Evolutionary conservation across 768 basidiomycete species (phyloP).

Genomic region (Suillus occidentalis): DNA sequence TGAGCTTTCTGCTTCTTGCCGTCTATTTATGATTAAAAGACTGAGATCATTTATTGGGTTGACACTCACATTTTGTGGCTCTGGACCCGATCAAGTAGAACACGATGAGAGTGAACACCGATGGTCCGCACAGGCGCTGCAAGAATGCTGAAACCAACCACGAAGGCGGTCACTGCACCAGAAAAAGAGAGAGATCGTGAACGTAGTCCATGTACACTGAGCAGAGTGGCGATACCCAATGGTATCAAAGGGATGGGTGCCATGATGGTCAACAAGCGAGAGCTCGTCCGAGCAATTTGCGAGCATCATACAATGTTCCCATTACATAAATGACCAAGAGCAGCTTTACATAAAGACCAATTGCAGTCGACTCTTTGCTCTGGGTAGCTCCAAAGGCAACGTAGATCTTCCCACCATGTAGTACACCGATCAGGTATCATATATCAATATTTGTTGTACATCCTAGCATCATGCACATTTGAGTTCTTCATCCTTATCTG

Average conservation of each 20-base stretch:
- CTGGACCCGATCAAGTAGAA: constrained; percentile 81
- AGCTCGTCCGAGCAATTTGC: neutral
- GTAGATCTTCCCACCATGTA: too few species aligned
- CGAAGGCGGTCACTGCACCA: constrained; percentile 75
- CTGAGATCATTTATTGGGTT: neutral
- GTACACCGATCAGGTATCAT: too few species aligned
- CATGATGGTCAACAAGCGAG: neutral
- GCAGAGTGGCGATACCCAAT: constrained; percentile 46
- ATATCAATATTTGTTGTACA: too few species aligned
- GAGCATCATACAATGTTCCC: neutral
- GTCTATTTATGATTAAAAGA: constrained; percentile 38
- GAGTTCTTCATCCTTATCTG: too few species aligned
- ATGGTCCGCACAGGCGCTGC: constrained; percentile 65
- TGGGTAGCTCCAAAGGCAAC: too few species aligned
- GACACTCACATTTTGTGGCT: constrained; percentile 74
- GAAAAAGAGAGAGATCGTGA: constrained; percentile 74
- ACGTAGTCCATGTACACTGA: constrained; percentile 68
- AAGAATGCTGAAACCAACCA: constrained; percentile 74
- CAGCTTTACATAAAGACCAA: neutral
- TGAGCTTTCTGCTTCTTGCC: constrained; percentile 73
- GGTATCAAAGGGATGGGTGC: constrained; percentile 39
- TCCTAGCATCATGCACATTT: too few species aligned
- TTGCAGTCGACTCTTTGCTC: too few species aligned
- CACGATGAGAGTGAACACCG: constrained; percentile 62
- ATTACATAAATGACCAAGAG: neutral